Evolutionary conservation across 176 grass and related monocot species (phyloP).

Genomic region (Elaeis guineensis): DNA sequence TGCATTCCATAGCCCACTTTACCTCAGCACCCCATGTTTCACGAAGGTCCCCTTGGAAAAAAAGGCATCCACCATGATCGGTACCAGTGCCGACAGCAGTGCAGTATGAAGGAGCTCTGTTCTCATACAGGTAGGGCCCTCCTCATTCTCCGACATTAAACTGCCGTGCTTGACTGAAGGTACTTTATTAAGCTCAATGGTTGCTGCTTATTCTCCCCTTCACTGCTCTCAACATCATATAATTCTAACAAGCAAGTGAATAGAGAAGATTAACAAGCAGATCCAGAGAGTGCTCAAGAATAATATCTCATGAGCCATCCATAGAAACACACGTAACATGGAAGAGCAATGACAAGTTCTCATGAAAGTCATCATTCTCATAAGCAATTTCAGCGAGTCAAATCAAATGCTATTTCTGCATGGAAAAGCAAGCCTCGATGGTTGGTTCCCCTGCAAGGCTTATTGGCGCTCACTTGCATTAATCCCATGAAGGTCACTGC

Average conservation of each 20-base stretch:
- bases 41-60: constrained; percentile 84
- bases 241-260: constrained; percentile 85
- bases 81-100: constrained; percentile 77
- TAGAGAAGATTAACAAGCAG: constrained; percentile 94
- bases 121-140: constrained; percentile 69
- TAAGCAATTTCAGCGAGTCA: constrained; percentile 4
- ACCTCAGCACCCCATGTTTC: constrained; percentile 92
- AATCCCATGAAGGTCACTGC: constrained; percentile 57
- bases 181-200: constrained; percentile 89
- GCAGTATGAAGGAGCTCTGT: constrained; percentile 61
- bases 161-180: constrained; percentile 96
- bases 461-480: constrained; percentile 87
- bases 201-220: constrained; percentile 93
- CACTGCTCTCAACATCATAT: constrained; percentile 80
- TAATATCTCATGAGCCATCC: constrained; percentile 97
- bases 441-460: constrained; percentile 77
- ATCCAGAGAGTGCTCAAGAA: constrained; percentile 93
- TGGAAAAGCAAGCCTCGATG: constrained; percentile 69
- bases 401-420: constrained; percentile 96
- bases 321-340: constrained; percentile 97
- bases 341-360: constrained; percentile 26
- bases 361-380: too few relatives aligned
- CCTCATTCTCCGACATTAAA: constrained; percentile 98
- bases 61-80: constrained; percentile 96
- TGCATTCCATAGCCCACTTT: constrained; percentile 98